Evolutionary conservation across 345 rosid species (phyloP).

Genomic region (Camelina hispida): DNA sequence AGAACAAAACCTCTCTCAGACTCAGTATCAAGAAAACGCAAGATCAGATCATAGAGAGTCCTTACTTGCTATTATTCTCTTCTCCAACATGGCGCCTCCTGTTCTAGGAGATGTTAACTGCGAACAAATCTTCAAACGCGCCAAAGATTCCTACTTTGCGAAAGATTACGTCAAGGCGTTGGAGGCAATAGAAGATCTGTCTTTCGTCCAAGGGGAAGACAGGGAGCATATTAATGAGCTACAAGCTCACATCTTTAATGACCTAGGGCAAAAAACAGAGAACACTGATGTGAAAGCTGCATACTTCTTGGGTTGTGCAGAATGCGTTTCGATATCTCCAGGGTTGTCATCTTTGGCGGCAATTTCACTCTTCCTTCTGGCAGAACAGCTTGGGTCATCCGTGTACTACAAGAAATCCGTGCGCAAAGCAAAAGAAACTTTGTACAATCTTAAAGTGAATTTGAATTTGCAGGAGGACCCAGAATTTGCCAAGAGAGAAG

Average conservation of each 20-base stretch:
- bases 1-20: not conserved
- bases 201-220: not conserved
- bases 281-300: not conserved
- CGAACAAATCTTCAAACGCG: not conserved
- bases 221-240: not conserved
- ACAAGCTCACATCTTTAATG: not conserved
- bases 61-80: not conserved
- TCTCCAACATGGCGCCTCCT: not conserved
- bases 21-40: constrained; percentile 15
- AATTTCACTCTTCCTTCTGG: not conserved
- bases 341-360: not conserved
- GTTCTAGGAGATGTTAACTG: not conserved
- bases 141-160: not conserved
- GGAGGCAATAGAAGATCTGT: constrained; percentile 26
- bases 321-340: not conserved
- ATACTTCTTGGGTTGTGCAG: not conserved
- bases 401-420: not conserved
- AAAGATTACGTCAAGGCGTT: constrained; percentile 15
- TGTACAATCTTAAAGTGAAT: not conserved
- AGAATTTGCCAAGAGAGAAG: not conserved
- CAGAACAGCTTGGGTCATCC: not conserved
- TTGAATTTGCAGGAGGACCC: not conserved
- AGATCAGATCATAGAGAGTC: constrained; percentile 9
- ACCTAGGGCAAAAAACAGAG: not conserved
- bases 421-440: not conserved